Percentiles rank a stretch among this genome's conserved stretches.
These are phyloP conservation scores for Penicillium sp. DNA, from an alignment of 2,329 filamentous ascomycete genomes.

Conservation along the genomic window DNA sequence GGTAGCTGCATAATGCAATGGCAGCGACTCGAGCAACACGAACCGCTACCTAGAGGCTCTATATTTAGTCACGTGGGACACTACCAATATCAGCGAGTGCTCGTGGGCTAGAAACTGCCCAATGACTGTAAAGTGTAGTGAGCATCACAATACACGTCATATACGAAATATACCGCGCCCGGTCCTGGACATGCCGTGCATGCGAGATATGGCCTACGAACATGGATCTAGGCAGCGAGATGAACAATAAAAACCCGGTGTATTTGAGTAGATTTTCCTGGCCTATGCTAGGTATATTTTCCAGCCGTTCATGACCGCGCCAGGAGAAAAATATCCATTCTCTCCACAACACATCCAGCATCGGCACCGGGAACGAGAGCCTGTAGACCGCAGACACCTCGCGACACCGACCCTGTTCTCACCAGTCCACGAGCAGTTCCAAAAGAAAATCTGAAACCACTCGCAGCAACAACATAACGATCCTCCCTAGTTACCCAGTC, in stretches of 20 bases:
- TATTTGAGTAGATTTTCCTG: constrained; percentile 37
- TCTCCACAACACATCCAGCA: constrained; percentile 21
- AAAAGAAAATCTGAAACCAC: background rate
- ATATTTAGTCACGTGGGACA: too few species aligned
- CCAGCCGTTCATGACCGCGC: constrained; percentile 27
- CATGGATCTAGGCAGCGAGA: background rate
- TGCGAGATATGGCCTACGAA: background rate
- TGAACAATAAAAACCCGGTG: constrained; percentile 32
- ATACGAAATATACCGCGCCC: background rate
- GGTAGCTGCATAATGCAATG: too few species aligned
- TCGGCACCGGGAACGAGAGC: constrained; percentile 23
- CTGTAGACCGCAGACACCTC: constrained; percentile 16
- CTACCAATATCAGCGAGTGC: too few species aligned
- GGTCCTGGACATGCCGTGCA: background rate
- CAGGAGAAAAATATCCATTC: constrained; percentile 26
- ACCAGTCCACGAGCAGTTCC: constrained; percentile 13
- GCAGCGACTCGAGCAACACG: too few species aligned
- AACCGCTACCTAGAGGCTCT: too few species aligned
- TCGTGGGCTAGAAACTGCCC: background rate
- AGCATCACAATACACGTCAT: background rate
- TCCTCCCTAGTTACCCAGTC: constrained; percentile 25
- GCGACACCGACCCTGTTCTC: constrained; percentile 22
- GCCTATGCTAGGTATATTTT: constrained; percentile 32
- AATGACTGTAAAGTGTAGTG: background rate
- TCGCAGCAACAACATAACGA: constrained; percentile 15